phyloP scores from a whole-genome alignment of 2,329 filamentous ascomycete species.

The Madurella mycetomatis region DNA sequence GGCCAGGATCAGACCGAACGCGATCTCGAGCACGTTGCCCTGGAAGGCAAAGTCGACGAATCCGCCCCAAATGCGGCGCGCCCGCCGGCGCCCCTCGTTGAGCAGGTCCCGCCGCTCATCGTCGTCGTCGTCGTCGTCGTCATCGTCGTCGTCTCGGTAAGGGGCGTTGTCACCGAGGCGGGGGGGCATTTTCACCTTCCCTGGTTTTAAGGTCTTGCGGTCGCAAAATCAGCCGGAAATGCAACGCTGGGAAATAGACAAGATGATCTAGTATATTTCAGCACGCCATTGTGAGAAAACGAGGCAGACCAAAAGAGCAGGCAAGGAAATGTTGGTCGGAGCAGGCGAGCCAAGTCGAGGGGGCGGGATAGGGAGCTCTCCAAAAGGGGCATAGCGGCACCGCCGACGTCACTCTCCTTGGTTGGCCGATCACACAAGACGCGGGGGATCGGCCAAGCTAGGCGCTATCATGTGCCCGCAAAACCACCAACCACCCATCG shows the following conservation, averaged over 20 bases:
- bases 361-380: neutral
- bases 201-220: neutral
- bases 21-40: constrained; percentile 71
- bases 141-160: constrained; percentile 18
- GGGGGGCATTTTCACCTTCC: constrained; percentile 8
- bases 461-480: too few species aligned
- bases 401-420: constrained; percentile 5
- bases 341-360: neutral
- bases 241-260: too few species aligned
- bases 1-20: constrained; percentile 69
- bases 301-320: too few species aligned
- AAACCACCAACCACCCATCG: neutral
- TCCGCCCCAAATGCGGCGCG: constrained; percentile 53
- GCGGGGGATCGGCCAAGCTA: too few species aligned
- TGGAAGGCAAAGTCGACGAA: constrained; percentile 70
- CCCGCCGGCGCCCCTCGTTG: constrained; percentile 43
- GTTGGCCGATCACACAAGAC: neutral
- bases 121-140: constrained; percentile 30
- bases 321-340: too few species aligned
- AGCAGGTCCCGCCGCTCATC: constrained; percentile 43
- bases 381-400: neutral
- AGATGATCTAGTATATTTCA: too few species aligned
- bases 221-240: neutral
- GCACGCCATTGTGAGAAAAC: too few species aligned
- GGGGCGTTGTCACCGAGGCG: constrained; percentile 1